Evolutionary conservation across 768 basidiomycete genomes (phyloP).

Genomic region (Gymnopilus junonius): DNA sequence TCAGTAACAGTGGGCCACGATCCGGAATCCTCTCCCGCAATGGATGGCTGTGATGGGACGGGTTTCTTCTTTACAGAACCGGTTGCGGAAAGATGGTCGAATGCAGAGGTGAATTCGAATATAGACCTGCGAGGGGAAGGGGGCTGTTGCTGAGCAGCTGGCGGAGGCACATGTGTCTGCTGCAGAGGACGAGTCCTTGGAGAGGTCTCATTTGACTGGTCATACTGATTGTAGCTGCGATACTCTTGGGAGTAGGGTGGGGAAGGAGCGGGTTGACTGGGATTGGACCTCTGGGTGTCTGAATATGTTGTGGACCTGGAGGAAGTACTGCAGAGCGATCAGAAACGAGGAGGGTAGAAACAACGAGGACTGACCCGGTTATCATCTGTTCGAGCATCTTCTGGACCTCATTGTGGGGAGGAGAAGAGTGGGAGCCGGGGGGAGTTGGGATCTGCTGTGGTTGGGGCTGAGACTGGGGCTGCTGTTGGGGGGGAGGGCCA

Average conservation of each 20-base stretch:
- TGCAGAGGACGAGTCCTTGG: constrained; percentile 39
- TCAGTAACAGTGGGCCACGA: constrained; percentile 58
- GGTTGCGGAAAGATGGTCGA: constrained; percentile 73
- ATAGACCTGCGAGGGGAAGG: constrained; percentile 79
- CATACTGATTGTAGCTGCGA: constrained; percentile 45
- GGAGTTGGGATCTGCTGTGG: constrained; percentile 69
- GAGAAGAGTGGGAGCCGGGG: constrained; percentile 61
- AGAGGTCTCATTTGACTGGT: constrained; percentile 43
- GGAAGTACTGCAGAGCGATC: constrained; percentile 42
- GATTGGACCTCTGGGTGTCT: constrained; percentile 45
- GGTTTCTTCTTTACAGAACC: constrained; percentile 70
- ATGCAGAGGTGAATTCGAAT: constrained; percentile 86
- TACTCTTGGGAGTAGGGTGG: constrained; percentile 58
- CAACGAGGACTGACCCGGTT: constrained; percentile 62
- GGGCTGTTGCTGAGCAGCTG: constrained; percentile 43
- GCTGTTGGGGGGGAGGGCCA: constrained; percentile 34
- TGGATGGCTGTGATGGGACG: constrained; percentile 52
- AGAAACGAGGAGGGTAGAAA: constrained; percentile 22
- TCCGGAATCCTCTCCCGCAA: constrained; percentile 57
- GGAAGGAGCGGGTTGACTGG: constrained; percentile 45
- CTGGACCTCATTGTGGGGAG: constrained; percentile 65
- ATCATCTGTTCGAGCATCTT: constrained; percentile 85
- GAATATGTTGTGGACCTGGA: constrained; percentile 53
- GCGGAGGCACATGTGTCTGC: constrained; percentile 28
- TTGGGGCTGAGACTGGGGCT: constrained; percentile 9